Base-by-base conservation (phyloP, 2,329 filamentous ascomycete genomes). In the Aspergillus unguis region DNA sequence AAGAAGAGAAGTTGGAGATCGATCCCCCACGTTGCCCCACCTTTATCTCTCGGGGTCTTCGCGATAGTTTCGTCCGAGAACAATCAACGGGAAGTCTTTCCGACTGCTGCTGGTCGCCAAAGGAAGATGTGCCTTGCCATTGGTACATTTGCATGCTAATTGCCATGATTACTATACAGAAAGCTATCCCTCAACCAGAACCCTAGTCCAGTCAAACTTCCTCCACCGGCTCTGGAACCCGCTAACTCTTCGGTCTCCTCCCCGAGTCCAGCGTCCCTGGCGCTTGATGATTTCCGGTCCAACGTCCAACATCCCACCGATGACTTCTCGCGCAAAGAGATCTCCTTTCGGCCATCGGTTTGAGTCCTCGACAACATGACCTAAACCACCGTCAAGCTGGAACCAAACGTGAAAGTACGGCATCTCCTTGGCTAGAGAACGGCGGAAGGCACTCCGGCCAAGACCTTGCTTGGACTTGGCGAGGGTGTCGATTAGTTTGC, bases 321-420 rank as follows among this genome's bases (percentile, higher is more conserved):
- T 78, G 5, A 96, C 83, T 74, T 97, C 94, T 50, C 94, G 79
- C 2, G 94, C 94, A 69, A 99, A 99, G 17, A 96, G 70, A 71
- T 99, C 94, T 0, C 92, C 92, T 62, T 81, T 83, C 0, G 95
- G 95, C 94, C 94, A 99, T 46, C 85, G 79, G 44, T 84, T 81
- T 28, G 85, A 77, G 62, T 99, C 89, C 72, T 99, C 94, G 0
- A 99, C 88, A 6, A 99, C 79, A 69, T 99, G 94, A 0, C 90
- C 94, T 59, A 99, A 73, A 0, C 94, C 94, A 2, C 94, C 94
- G 66, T 99, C 92, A 1, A 99, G 76, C 48, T 85, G 83, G 68
- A 97, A 97, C 92, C 92, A 99, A 23, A 86, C 92, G 70, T 99
- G 94, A 65, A 99, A 99, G 70, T 99, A 99, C 0, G 95, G 92